Evolutionary conservation across 2,329 filamentous ascomycete genomes (phyloP), one percentile per base, ranked within the genome.

Genomic region (Elsinoe fawcettii): DNA sequence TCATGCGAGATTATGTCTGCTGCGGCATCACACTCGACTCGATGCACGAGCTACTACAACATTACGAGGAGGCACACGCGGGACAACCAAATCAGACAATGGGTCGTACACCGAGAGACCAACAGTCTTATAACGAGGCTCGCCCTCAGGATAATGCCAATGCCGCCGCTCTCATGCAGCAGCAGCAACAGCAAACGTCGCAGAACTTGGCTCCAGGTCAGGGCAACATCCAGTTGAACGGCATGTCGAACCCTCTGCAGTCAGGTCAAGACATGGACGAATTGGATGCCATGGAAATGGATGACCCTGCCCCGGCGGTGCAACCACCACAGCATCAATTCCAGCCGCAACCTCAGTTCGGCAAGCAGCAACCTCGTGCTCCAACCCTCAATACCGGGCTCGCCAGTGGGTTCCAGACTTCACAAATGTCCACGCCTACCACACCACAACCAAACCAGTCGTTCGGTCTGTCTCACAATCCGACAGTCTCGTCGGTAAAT

Each of bases 1-100:
- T 96, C 71, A 95, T 97, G 89, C 86, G 87, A 72, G 91, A 97
- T 74, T 97, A 97, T 73, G 87, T 86, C 55, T 99, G 93, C 75
- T 99, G 93, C 74, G 90, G 90, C 66, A 82, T 89, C 66, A 92
- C 86, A 30, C 80, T 96, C 63, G 87, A 91, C 22, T 95, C 91
- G 51, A 81, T 97, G 65, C 93, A 97, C 74, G 93, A 97, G 69
- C 79, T 99, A 43, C 78, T 97, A 47, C 90, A 96, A 69, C 93
- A 99, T 71, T 97, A 96, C 69, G 93, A 99, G 73, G 92, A 96
- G 73, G 83, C 87, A 58, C 93, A 99, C 71, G 92, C 90, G 14
- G 84, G 88, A 62, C 66, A 69, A 49, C 69, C 69, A 12, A 70
- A 66, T 2, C 69, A 71, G 61, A 71, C 69, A 36, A 71, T 71